These are phyloP conservation scores for Diophrys appendiculata DNA, from an alignment of 73 alveolate species.

Conservation along the genomic window DNA sequence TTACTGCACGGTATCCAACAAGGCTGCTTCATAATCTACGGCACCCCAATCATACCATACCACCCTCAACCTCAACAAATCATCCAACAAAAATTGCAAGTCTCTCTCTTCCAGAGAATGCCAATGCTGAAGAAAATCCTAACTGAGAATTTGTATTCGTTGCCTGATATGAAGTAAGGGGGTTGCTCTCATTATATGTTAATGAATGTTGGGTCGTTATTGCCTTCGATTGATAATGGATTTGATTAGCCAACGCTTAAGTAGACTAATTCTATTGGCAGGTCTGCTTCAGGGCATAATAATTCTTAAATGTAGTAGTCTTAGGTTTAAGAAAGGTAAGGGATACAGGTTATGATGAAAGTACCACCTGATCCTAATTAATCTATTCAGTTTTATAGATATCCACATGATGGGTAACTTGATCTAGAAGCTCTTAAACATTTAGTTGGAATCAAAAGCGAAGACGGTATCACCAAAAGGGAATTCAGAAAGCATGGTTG, in stretches of 20 bases:
- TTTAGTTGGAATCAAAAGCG: background rate
- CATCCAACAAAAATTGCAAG: too few relatives aligned
- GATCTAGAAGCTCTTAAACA: background rate
- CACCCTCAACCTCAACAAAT: background rate
- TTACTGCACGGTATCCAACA: background rate
- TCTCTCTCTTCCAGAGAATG: background rate
- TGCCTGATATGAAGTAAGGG: background rate
- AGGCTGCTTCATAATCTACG: conserved; percentile 2
- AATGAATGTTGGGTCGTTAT: background rate
- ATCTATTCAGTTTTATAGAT: background rate
- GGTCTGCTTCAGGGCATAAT: too few relatives aligned
- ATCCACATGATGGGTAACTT: background rate
- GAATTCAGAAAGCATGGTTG: background rate
- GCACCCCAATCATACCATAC: background rate
- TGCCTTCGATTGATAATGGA: too few relatives aligned
- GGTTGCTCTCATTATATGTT: background rate
- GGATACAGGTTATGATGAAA: background rate
- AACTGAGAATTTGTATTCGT: background rate
- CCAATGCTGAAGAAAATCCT: background rate
- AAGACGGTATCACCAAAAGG: background rate
- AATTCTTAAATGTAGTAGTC: too few relatives aligned
- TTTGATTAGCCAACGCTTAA: too few relatives aligned
- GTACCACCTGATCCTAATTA: background rate
- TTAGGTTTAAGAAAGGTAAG: too few relatives aligned
- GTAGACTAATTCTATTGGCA: too few relatives aligned